Evolutionary conservation across 805 yeast species (phyloP).

Genomic region (Metahyphopichia silvanorum): DNA sequence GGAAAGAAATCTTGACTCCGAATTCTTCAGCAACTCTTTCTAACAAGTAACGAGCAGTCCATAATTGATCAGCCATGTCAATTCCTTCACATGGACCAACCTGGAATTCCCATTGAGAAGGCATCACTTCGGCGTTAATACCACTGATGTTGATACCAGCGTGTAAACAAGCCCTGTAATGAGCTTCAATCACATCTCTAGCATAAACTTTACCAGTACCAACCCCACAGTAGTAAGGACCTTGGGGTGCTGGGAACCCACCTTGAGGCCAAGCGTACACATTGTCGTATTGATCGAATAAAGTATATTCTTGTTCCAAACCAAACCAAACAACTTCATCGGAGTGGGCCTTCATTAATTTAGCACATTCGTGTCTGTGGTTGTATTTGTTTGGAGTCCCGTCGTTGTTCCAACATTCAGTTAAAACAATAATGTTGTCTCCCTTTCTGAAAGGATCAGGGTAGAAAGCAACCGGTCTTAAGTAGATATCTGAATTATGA

Average conservation of each 20-base stretch:
- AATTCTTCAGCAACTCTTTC: conserved; percentile 97
- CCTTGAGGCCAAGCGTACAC: conserved; percentile 99
- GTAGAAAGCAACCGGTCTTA: conserved; percentile 94
- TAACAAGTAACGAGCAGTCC: conserved; percentile 92
- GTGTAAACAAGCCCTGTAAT: conserved; percentile 95
- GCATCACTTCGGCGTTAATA: conserved; percentile 99
- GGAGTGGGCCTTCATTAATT: conserved; percentile 89
- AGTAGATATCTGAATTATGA: conserved; percentile 89
- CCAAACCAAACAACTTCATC: conserved; percentile 93
- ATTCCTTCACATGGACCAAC: conserved; percentile 98
- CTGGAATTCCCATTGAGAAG: conserved; percentile 99
- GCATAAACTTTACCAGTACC: conserved; percentile 98
- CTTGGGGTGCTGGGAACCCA: conserved; percentile 99
- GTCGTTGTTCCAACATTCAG: conserved; percentile 97
- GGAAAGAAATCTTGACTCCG: conserved; percentile 97
- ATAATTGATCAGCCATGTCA: conserved; percentile 94
- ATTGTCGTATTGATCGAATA: conserved; percentile 85
- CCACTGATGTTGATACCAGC: conserved; percentile 91
- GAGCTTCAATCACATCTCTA: conserved; percentile 98
- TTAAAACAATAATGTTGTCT: conserved; percentile 89
- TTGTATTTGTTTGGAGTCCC: conserved; percentile 99
- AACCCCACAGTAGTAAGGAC: conserved; percentile 99
- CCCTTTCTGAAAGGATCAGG: conserved; percentile 98
- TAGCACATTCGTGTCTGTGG: conserved; percentile 96
- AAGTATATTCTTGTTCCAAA: conserved; percentile 97